Evolutionary conservation across 129 eudicot genomes (phyloP), one percentile per base, ranked within the genome.

Genomic region (Dittrichia graveolens): DNA sequence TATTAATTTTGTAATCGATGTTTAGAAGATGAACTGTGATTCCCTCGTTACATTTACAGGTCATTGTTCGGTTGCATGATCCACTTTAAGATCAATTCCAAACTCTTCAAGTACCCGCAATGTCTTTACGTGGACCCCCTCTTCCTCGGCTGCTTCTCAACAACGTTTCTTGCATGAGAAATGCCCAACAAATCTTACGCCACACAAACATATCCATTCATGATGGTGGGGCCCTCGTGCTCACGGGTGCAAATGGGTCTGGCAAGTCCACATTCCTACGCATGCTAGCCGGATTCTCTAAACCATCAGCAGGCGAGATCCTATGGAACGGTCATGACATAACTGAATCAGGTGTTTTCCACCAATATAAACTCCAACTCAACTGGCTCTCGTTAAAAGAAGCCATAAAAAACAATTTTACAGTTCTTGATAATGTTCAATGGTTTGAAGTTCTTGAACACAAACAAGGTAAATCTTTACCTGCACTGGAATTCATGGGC

Each of bases 141-240:
- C 83, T 93, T 56, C 98, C 98, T 24, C 88, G 96, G 15, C 75
- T 94, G 13, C 91, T 90, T 66, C 92, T 93, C 40, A 85, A 86
- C 83, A 88, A 90, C 46, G 96, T 94, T 40, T 82, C 98, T 65
- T 94, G 98, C 89, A 94, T 94, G 96, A 81, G 98, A 85, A 93
- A 93, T 38, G 98, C 96, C 18, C 98, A 93, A 77, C 98, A 93
- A 73, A 90, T 93, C 70, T 77, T 93, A 62, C 95, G 98, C 15
- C 95, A 93, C 43, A 91, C 89, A 34, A 93, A 93, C 79, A 92
- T 78, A 39, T 87, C 98, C 31, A 35, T 93, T 78, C 96, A 93
- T 42, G 95, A 90, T 34, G 95, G 96, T 1, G 83, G 95, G 37
- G 95, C 98, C 48, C 95, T 93, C 4, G 88, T 87, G 35, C 92